Evolutionary conservation across 164 flowering plant species (phyloP).

Genomic region (Umbellularia californica): DNA sequence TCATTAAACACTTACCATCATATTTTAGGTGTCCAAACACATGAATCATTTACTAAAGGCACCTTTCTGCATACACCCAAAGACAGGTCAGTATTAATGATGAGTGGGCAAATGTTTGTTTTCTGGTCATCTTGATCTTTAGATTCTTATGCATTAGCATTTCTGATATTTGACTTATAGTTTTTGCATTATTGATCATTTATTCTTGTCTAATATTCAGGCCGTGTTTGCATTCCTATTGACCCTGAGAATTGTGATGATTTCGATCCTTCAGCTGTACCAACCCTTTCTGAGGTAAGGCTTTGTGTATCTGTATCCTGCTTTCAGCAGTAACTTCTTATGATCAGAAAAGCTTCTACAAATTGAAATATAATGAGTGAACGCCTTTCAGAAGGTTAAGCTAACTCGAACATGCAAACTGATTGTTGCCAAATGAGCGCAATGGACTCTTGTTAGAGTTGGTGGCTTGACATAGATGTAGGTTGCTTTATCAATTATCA

Average conservation of each 20-base stretch:
- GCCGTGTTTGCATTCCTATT: slow-evolving; percentile 94
- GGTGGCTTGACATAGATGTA: too few species aligned
- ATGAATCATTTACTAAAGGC: slow-evolving; percentile 97
- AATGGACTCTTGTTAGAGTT: too few species aligned
- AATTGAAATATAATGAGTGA: too few species aligned
- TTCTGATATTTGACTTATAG: background rate
- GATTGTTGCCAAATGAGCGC: too few species aligned
- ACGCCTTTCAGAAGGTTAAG: too few species aligned
- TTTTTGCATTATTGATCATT: background rate
- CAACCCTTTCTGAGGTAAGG: slow-evolving; percentile 80
- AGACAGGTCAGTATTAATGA: slow-evolving; percentile 60
- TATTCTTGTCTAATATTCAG: slow-evolving; percentile 29
- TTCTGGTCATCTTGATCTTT: background rate
- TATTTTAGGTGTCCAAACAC: slow-evolving; percentile 78
- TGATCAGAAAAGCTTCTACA: background rate
- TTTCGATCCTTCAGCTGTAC: slow-evolving; percentile 85
- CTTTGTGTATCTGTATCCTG: background rate
- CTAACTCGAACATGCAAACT: too few species aligned
- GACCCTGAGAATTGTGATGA: slow-evolving; percentile 80
- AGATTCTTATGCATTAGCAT: background rate
- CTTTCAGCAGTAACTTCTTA: too few species aligned
- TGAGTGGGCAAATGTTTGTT: background rate
- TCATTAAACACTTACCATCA: background rate
- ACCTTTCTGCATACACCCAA: slow-evolving; percentile 96
- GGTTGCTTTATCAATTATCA: too few species aligned